phyloP scores from a whole-genome alignment of 1,284 basidiomycete genomes.

The Ustilago hordei region DNA sequence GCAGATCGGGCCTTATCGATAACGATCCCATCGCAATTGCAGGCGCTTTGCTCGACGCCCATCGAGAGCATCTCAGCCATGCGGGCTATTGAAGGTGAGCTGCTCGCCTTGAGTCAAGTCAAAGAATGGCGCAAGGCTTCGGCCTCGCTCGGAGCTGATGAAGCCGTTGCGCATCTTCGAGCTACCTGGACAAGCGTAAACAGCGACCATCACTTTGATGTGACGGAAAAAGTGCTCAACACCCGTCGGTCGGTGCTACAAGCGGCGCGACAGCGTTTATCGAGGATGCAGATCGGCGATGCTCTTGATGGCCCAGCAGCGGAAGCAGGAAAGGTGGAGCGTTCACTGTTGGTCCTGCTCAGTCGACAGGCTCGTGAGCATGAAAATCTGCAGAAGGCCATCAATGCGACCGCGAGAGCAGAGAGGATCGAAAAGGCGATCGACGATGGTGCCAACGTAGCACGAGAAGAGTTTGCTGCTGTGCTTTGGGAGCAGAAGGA shows the following conservation, averaged over 20 bases:
- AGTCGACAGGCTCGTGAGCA: slow-evolving; percentile 81
- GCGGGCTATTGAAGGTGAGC: slow-evolving; percentile 29
- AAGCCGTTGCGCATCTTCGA: slow-evolving; percentile 34
- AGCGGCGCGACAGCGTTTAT: slow-evolving; percentile 76
- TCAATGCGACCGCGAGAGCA: slow-evolving; percentile 85
- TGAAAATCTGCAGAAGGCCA: slow-evolving; percentile 81
- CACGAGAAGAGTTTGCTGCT: slow-evolving; percentile 85
- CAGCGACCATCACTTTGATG: slow-evolving; percentile 72
- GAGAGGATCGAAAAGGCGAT: slow-evolving; percentile 73
- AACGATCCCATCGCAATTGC: slow-evolving; percentile 39
- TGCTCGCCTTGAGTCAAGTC: slow-evolving; percentile 53
- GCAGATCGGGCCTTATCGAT: slow-evolving; percentile 28
- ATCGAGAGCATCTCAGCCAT: slow-evolving; percentile 40
- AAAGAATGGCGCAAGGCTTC: slow-evolving; percentile 38
- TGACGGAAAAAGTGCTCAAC: slow-evolving; percentile 82
- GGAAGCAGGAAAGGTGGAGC: slow-evolving; percentile 77
- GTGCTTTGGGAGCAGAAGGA: slow-evolving; percentile 91
- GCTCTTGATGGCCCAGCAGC: slow-evolving; percentile 75
- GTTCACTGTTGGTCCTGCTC: slow-evolving; percentile 78
- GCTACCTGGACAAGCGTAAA: slow-evolving; percentile 22
- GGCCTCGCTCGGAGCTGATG: slow-evolving; percentile 24
- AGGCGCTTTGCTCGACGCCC: slow-evolving; percentile 31
- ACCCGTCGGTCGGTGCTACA: slow-evolving; percentile 85
- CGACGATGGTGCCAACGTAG: slow-evolving; percentile 68
- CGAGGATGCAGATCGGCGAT: slow-evolving; percentile 79